These are phyloP conservation scores for Corymbia maculata DNA, from an alignment of 345 rosid species.

Conservation along the genomic window DNA sequence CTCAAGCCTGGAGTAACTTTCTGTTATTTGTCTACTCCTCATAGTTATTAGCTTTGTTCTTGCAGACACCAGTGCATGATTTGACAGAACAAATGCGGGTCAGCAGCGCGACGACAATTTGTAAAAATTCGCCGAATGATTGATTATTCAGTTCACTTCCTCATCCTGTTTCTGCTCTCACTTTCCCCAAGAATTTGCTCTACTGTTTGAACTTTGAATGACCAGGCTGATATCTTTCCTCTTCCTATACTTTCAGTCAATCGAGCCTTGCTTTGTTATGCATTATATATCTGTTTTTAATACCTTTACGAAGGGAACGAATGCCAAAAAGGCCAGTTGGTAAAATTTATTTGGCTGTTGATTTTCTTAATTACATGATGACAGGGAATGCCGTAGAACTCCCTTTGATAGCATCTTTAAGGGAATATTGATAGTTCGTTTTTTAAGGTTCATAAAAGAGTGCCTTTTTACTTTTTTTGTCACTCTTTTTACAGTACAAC, in stretches of 20 bases:
- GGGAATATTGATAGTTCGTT: background rate
- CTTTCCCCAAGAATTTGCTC: background rate
- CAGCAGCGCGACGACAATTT: background rate
- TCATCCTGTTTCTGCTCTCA: background rate
- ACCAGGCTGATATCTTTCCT: background rate
- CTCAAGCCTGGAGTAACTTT: background rate
- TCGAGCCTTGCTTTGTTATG: background rate
- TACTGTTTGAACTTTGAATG: background rate
- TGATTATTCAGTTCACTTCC: background rate
- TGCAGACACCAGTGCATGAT: background rate
- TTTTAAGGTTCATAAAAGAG: background rate
- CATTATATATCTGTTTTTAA: background rate
- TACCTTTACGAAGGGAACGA: background rate
- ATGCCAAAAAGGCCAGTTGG: background rate
- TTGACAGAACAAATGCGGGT: background rate
- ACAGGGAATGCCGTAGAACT: background rate
- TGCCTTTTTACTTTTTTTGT: background rate
- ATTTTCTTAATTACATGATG: background rate
- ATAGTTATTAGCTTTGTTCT: background rate
- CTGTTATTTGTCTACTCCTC: background rate
- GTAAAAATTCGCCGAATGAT: background rate
- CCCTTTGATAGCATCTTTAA: background rate
- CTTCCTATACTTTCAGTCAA: background rate
- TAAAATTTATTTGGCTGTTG: background rate
- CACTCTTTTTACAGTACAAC: background rate